phyloP scores from a whole-genome alignment of 108 stramenopile species.

The Cylindrotheca fusiformis region DNA sequence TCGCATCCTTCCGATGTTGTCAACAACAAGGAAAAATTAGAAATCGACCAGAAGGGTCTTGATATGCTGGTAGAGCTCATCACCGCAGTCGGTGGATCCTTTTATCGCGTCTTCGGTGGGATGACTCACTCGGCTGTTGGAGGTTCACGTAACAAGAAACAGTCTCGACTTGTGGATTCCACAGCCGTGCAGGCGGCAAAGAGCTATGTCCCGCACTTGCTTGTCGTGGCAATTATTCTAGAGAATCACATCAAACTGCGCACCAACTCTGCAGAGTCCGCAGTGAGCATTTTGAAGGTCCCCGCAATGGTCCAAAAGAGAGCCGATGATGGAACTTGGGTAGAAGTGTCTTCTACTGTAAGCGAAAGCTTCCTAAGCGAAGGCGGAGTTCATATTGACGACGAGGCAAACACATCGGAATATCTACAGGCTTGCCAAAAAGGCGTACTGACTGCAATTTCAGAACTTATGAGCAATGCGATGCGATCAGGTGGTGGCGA shows the following conservation, averaged over 20 bases:
- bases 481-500: constrained; percentile 83
- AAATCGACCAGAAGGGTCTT: constrained; percentile 1
- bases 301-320: constrained; percentile 27
- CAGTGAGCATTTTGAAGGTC: constrained; percentile 18
- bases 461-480: constrained; percentile 62
- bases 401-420: constrained; percentile 4
- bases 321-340: constrained; percentile 41
- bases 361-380: constrained; percentile 21
- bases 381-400: constrained; percentile 6
- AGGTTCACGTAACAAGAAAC: constrained; percentile 5
- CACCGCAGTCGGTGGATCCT: constrained; percentile 38
- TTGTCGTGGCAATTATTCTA: constrained; percentile 33
- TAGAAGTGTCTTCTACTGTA: constrained; percentile 39
- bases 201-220: constrained; percentile 31
- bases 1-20: constrained; percentile 28
- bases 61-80: constrained; percentile 34
- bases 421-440: constrained; percentile 56
- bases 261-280: background rate
- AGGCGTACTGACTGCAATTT: constrained; percentile 51
- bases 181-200: constrained; percentile 31
- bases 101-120: constrained; percentile 50
- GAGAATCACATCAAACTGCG: constrained; percentile 30
- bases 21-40: background rate
- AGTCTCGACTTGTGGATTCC: constrained; percentile 5
- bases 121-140: constrained; percentile 23